Evolutionary conservation across 139 green algal species (phyloP).

Genomic region (Tetraselmis striata): DNA sequence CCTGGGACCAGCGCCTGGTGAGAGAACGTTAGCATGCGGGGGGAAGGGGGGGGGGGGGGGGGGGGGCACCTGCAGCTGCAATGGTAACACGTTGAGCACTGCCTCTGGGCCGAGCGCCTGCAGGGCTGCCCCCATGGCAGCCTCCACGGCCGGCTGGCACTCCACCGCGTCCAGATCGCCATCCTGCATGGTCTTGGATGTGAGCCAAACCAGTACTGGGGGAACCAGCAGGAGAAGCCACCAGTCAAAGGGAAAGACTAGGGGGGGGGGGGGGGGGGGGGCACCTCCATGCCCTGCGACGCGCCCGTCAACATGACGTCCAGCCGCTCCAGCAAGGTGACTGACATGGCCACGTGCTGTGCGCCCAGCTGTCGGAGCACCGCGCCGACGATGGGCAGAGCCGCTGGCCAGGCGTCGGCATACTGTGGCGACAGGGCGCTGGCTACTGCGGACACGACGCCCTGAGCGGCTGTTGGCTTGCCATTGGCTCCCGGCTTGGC

Average conservation of each 20-base stretch:
- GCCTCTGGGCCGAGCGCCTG: constrained; percentile 57
- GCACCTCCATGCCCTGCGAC: constrained; percentile 4
- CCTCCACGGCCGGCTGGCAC: constrained; percentile 34
- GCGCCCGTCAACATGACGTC: neutral
- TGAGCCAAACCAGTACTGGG: neutral
- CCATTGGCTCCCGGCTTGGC: constrained; percentile 8
- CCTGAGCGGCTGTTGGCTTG: constrained; percentile 21
- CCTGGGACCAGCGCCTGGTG: too few species aligned
- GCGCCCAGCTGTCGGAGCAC: constrained; percentile 18
- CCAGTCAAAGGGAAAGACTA: too few species aligned
- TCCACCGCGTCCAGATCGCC: neutral
- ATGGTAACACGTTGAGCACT: constrained; percentile 61
- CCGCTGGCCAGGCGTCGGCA: constrained; percentile 60
- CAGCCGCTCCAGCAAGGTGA: neutral
- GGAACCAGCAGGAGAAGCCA: too few species aligned
- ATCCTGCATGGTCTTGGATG: neutral
- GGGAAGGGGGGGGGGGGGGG: too few species aligned
- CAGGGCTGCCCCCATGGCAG: constrained; percentile 59
- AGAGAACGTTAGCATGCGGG: too few species aligned
- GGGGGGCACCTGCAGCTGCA: constrained; percentile 41
- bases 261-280: too few species aligned
- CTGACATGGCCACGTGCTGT: neutral
- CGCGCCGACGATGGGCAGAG: constrained; percentile 43
- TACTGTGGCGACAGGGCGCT: constrained; percentile 51
- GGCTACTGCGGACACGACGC: constrained; percentile 56